Evolutionary conservation across 1,284 basidiomycete species (phyloP), one percentile per base, ranked within the genome.

Genomic region (Moesziomyces sp.): DNA sequence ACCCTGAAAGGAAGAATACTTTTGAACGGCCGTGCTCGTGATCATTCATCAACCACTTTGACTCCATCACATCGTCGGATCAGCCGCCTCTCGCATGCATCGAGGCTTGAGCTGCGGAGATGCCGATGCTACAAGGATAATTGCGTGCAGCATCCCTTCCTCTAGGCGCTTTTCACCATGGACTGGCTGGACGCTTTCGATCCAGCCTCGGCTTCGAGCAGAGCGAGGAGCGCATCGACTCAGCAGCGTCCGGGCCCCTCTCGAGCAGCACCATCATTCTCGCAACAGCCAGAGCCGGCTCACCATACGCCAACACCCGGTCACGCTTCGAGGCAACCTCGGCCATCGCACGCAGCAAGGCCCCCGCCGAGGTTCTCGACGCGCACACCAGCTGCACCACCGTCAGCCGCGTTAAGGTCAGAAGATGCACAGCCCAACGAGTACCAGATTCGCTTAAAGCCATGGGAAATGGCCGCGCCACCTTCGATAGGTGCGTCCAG

Each of bases 381-480:
- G 0, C 48, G 60, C 7, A 58, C 28, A 24, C 55, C 23, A 34
- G 56, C 60, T 5, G 60, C 66, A 43, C 71, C 71, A 16, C 66
- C 66, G 5, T 49, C 66, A 9, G 58, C 71, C 10, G 60, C 57
- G 4, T 38, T 69, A 8, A 52, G 72, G 0, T 58, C 59, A 1
- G 72, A 75, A 46, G 72, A 75, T 47, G 57, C 67, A 0, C 72
- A 75, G 34, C 72, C 72, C 0, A 75, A 75, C 43, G 72, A 75
- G 35, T 52, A 63, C 21, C 28, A 57, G n/a, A 30, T 23, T 1
- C 26, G 67, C 14, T 38, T 52, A 16, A 63, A 61, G 35, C 63
- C 72, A 1, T 75, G 72, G 72, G 72, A 75, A 46, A 35, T 65
- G 21, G 51, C 46, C n/a, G 66, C 66, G 5, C 71, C 71, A 6